Evolutionary conservation across 495 filamentous ascomycete species (phyloP).

Genomic region (Hypoxylon rickii): DNA sequence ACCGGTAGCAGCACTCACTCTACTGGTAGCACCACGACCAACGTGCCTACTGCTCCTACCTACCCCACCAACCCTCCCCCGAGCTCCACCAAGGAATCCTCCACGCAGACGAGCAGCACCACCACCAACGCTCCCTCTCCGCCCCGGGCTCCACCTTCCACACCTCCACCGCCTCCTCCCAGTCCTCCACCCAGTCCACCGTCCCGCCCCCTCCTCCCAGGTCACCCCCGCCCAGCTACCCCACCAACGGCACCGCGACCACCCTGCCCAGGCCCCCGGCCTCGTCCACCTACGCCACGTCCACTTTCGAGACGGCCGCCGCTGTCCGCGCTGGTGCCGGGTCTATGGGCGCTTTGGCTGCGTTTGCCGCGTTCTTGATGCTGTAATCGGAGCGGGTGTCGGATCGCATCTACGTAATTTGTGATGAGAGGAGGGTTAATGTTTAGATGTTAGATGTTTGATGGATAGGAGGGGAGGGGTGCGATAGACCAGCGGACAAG

Average conservation of each 20-base stretch:
- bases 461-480: too few relatives aligned
- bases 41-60: neutral
- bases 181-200: neutral
- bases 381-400: too few relatives aligned
- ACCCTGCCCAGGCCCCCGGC: neutral
- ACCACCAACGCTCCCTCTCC: neutral
- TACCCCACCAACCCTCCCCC: neutral
- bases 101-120: neutral
- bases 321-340: neutral
- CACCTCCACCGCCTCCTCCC: neutral
- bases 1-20: too few relatives aligned
- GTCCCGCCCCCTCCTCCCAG: neutral
- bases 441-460: too few relatives aligned
- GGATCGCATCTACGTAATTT: too few relatives aligned
- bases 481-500: too few relatives aligned
- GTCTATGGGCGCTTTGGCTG: conserved; percentile 12
- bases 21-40: too few relatives aligned
- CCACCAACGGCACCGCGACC: neutral
- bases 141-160: neutral
- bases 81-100: neutral
- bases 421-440: too few relatives aligned
- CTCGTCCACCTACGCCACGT: neutral
- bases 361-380: conserved; percentile 21
- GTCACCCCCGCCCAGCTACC: neutral
- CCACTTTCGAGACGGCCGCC: neutral